Evolutionary conservation across 2,329 filamentous ascomycete genomes (phyloP).

Genomic region (Talaromyces amestolkiae): DNA sequence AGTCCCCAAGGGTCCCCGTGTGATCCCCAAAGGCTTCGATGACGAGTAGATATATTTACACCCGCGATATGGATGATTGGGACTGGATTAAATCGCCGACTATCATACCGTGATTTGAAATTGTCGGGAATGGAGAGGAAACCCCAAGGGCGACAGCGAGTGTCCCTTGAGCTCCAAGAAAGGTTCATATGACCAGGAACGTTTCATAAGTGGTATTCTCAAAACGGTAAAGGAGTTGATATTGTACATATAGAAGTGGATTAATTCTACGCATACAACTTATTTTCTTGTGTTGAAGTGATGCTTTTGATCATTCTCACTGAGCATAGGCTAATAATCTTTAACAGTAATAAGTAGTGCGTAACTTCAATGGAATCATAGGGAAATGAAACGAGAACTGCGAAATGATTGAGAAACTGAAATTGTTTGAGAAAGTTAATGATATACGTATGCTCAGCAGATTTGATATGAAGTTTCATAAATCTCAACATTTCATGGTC

Average conservation of each 20-base stretch:
- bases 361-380: not conserved
- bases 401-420: not conserved
- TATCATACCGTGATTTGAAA: not conserved
- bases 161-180: not conserved
- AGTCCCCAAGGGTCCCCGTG: slow-evolving; percentile 49
- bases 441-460: not conserved
- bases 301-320: not conserved
- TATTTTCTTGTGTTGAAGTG: slow-evolving; percentile 5
- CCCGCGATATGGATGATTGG: not conserved
- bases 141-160: not conserved
- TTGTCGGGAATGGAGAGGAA: not conserved
- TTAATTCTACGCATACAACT: slow-evolving; percentile 5
- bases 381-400: not conserved
- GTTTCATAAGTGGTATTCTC: not conserved
- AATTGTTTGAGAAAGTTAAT: no score
- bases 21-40: slow-evolving; percentile 48
- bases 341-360: not conserved
- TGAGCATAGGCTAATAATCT: not conserved
- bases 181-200: not conserved
- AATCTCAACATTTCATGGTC: no score
- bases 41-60: slow-evolving; percentile 32
- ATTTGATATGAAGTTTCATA: not conserved
- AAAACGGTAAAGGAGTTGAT: slow-evolving; percentile 10
- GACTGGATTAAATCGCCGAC: not conserved
- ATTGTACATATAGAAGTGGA: slow-evolving; percentile 18